These are phyloP conservation scores for Mycosphaerella sp. DNA, from an alignment of 2,329 filamentous ascomycete species.

Conservation along the genomic window DNA sequence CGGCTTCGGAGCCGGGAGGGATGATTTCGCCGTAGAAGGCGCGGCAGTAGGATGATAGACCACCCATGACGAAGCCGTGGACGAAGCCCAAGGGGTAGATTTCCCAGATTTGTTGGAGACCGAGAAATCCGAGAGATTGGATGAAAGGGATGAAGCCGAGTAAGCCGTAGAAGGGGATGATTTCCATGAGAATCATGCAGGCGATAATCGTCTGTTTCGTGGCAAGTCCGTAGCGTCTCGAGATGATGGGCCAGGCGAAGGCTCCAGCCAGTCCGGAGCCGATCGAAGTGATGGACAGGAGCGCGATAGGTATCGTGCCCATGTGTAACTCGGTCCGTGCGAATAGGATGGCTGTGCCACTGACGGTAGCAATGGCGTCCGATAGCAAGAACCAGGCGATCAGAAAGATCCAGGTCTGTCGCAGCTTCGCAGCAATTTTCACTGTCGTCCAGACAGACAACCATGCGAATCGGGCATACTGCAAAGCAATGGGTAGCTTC, in stretches of 20 bases:
- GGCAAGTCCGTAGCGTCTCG: slow-evolving; percentile 56
- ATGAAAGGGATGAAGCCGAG: slow-evolving; percentile 76
- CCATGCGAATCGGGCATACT: slow-evolving; percentile 77
- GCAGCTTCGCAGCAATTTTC: slow-evolving; percentile 59
- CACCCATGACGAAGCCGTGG: slow-evolving; percentile 84
- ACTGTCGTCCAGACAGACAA: slow-evolving; percentile 72
- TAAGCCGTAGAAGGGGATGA: slow-evolving; percentile 84
- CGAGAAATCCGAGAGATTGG: slow-evolving; percentile 63
- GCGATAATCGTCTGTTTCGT: slow-evolving; percentile 78
- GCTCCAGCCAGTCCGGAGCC: slow-evolving; percentile 76
- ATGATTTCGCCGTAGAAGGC: slow-evolving; percentile 86
- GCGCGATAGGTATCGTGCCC: slow-evolving; percentile 73
- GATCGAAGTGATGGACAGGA: slow-evolving; percentile 89
- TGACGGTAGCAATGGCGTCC: slow-evolving; percentile 86
- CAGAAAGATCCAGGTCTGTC: slow-evolving; percentile 69
- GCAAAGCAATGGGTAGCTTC: slow-evolving; percentile 33
- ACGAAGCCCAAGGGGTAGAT: slow-evolving; percentile 83
- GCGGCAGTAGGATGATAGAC: slow-evolving; percentile 79
- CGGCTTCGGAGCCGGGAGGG: slow-evolving; percentile 82
- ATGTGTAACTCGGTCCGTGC: slow-evolving; percentile 87
- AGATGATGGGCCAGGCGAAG: slow-evolving; percentile 77
- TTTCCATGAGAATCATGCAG: slow-evolving; percentile 76
- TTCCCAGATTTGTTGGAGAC: slow-evolving; percentile 81
- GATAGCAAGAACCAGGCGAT: slow-evolving; percentile 86
- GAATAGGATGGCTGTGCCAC: slow-evolving; percentile 87